Percentiles rank a stretch among this genome's conserved stretches.
Evolutionary conservation across 2,329 filamentous ascomycete species (phyloP).

Genomic region (Fusarium hainanense): DNA sequence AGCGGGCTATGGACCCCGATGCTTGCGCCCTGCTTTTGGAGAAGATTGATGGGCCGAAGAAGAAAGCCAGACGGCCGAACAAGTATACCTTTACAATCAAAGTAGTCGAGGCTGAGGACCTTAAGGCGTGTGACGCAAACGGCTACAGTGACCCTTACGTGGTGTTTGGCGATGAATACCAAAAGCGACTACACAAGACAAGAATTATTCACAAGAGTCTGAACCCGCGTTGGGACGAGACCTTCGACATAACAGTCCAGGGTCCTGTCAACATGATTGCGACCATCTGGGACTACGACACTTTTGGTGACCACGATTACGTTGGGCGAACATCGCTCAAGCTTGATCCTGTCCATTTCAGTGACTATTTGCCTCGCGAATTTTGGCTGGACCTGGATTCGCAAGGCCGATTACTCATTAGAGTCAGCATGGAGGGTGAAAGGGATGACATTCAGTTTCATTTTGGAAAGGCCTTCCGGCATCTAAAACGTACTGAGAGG

Average conservation of each 20-base stretch:
- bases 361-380: conserved; percentile 93
- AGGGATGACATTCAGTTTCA: conserved; percentile 98
- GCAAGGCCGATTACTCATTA: conserved; percentile 86
- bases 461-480: conserved; percentile 95
- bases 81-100: conserved; percentile 99
- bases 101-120: conserved; percentile 95
- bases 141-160: conserved; percentile 97
- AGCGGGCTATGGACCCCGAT: conserved; percentile 91
- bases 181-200: conserved; percentile 95
- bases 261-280: conserved; percentile 94
- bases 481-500: conserved; percentile 92
- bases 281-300: conserved; percentile 98
- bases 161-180: conserved; percentile 95
- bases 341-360: conserved; percentile 96
- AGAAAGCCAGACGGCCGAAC: conserved; percentile 72
- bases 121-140: conserved; percentile 97
- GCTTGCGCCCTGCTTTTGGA: conserved; percentile 85
- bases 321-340: conserved; percentile 97
- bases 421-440: conserved; percentile 98
- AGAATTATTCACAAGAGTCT: conserved; percentile 89
- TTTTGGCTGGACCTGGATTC: conserved; percentile 99
- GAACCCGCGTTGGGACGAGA: conserved; percentile 97
- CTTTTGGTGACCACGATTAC: conserved; percentile 96
- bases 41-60: conserved; percentile 76
- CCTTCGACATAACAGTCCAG: conserved; percentile 93